Evolutionary conservation across 177 flowering plant species (phyloP), one percentile per base, ranked within the genome.

Genomic region (Telopea speciosissima): DNA sequence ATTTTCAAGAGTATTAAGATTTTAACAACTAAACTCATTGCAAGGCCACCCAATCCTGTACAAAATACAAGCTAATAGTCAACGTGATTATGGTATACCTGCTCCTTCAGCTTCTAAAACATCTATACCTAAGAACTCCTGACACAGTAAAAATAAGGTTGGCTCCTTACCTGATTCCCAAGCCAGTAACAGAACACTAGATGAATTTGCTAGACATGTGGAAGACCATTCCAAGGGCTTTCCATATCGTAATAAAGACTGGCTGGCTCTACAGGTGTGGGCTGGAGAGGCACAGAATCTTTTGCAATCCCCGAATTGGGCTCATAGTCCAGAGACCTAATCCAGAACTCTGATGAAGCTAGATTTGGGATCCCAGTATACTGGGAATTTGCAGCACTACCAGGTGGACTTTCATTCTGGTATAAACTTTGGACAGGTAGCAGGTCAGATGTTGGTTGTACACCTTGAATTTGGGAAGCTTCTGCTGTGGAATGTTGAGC

Each of bases 181-280:
- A 58, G 24, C 23, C n/a, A 58, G 22, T 8, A 13, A 44, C 7
- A 12, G 13, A 13, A 49, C 0, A 11, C 7, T 36, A 44, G 19
- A 49, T 12, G 7, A 16, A 49, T 16, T 49, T 49, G 54, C 54
- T 49, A 72, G 7, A 60, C 74, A 19, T 67, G 74, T 33, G 79
- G 71, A 45, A 75, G 73, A 58, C 76, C 72, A 70, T 74, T 62
- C 83, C 78, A 82, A 42, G 81, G 67, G 62, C 78, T 81, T 25
- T 83, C 89, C 22, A 79, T 79, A 76, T 85, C 89, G 63, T 77
- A 81, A 0, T 65, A 75, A 28, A 79, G 74, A 77, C 73, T 23
- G 10, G 72, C 72, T 1, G 85, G 26, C 56, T 81, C 84, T 1
- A 72, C 63, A 5, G 73, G 17, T 6, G 68, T 31, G 62, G 78